Conservation (phyloP, 2,329 filamentous ascomycete species). For the Sporothrix brasiliensis region DNA sequence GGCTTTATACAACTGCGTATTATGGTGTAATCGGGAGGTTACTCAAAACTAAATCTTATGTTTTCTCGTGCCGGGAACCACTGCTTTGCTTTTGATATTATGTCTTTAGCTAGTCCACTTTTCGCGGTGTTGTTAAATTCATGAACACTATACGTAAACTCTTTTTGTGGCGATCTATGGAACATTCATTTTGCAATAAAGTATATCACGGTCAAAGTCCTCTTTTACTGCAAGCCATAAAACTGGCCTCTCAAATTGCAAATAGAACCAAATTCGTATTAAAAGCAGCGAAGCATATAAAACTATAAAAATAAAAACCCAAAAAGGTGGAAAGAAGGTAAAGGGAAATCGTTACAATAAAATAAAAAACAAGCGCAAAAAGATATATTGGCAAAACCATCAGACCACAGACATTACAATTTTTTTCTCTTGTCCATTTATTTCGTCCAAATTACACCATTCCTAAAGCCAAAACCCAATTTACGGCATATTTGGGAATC, state of each 20-base stretch:
- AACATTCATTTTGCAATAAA: too few species aligned
- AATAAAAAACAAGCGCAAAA: conserved; percentile 8
- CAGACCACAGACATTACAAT: conserved; percentile 21
- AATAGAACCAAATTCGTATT: conserved; percentile 1
- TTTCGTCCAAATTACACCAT: not conserved
- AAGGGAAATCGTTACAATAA: conserved; percentile 12
- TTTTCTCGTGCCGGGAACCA: not conserved
- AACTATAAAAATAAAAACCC: not conserved
- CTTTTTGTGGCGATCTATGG: too few species aligned
- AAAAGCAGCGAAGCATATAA: conserved; percentile 3
- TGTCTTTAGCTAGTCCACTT: too few species aligned
- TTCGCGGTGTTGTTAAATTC: not conserved
- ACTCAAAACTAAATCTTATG: not conserved
- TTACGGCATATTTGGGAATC: not conserved
- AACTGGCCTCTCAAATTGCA: not conserved
- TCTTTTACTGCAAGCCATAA: not conserved
- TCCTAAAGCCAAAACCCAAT: not conserved
- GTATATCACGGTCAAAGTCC: too few species aligned
- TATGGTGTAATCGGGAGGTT: too few species aligned
- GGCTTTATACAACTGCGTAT: too few species aligned
- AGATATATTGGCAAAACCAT: conserved; percentile 9
- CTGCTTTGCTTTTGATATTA: not conserved
- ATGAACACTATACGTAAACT: too few species aligned
- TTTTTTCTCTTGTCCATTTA: not conserved
- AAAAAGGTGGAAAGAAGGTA: conserved; percentile 1